Evolutionary conservation across 176 grass and related monocot species (phyloP).

Genomic region (Puccinellia tenuiflora): DNA sequence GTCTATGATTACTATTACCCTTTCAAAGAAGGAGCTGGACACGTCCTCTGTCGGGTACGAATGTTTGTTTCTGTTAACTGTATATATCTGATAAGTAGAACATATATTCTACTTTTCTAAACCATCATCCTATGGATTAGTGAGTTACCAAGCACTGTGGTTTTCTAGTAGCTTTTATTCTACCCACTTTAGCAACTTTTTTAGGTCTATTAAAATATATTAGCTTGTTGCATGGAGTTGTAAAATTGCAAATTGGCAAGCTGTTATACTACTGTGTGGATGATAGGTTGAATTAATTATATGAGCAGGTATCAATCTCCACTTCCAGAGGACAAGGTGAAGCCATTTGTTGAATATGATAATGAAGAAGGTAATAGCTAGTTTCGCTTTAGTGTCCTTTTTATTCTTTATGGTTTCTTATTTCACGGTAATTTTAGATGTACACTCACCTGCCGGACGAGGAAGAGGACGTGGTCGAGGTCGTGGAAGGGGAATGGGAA

Average conservation of each 20-base stretch:
- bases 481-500: constrained; percentile 58
- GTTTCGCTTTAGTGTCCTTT: background rate
- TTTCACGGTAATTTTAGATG: constrained; percentile 58
- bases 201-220: background rate
- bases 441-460: constrained; percentile 48
- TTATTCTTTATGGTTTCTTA: background rate
- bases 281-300: constrained; percentile 15
- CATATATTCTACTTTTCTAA: background rate
- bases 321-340: constrained; percentile 72
- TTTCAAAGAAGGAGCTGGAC: constrained; percentile 89
- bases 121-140: background rate
- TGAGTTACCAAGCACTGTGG: background rate
- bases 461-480: constrained; percentile 68
- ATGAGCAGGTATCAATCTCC: constrained; percentile 86
- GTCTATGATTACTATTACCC: constrained; percentile 79
- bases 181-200: background rate
- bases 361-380: constrained; percentile 65
- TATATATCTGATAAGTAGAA: background rate
- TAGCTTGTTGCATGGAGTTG: background rate
- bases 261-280: background rate
- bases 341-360: constrained; percentile 80
- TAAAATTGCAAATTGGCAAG: background rate
- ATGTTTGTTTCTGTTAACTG: background rate
- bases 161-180: background rate
- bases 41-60: constrained; percentile 66